These are phyloP conservation scores for Hyaloscypha variabilis DNA, from an alignment of 495 filamentous ascomycete genomes.

Conservation along the genomic window DNA sequence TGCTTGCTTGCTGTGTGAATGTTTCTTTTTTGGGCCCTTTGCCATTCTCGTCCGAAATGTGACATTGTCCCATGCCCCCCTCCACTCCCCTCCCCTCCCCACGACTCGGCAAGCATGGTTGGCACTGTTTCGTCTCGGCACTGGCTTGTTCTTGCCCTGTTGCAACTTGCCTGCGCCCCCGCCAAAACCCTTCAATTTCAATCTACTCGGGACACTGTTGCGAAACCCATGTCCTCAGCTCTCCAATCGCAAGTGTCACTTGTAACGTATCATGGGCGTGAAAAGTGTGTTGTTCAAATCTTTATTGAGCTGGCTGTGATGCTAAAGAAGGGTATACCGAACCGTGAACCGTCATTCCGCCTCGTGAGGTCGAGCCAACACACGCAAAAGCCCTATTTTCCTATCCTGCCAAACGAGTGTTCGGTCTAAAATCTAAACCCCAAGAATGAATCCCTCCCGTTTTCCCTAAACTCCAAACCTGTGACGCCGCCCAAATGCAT, in stretches of 20 bases:
- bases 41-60: not conserved
- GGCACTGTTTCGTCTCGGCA: conserved; percentile 5
- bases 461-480: not conserved
- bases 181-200: conserved; percentile 3
- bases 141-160: not conserved
- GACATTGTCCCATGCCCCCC: not conserved
- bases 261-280: not conserved
- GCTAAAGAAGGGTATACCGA: conserved; percentile 24
- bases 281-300: not conserved
- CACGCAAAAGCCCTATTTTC: conserved; percentile 4
- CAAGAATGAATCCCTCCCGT: not conserved
- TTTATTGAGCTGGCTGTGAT: conserved; percentile 7
- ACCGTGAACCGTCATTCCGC: not conserved
- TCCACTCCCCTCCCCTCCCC: not conserved
- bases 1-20: no score
- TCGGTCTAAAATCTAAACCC: conserved; percentile 4
- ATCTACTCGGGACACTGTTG: not conserved
- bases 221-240: not conserved
- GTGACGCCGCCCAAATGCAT: conserved; percentile 9
- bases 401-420: conserved; percentile 17
- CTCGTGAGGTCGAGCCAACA: not conserved
- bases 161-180: conserved; percentile 1
- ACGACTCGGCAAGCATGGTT: not conserved
- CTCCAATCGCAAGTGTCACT: not conserved
- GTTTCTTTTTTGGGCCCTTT: not conserved